Conservation (phyloP, 176 grass and related monocot genomes). For the Rhynchospora pubera region DNA sequence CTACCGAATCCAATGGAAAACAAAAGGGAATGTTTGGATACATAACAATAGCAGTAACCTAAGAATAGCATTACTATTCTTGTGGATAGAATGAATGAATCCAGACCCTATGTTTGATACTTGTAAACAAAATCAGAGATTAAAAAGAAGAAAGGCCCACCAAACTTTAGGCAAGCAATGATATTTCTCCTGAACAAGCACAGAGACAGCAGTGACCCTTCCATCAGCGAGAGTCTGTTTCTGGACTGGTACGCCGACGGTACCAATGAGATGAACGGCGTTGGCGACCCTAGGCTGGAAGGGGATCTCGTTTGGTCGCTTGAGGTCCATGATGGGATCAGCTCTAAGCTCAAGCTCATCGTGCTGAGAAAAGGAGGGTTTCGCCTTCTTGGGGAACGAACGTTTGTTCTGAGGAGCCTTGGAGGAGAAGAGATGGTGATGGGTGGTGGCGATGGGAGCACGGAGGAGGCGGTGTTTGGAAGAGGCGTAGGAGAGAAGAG, state of each 20-base stretch:
- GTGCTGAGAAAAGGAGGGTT: neutral
- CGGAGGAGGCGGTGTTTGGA: slow-evolving; percentile 8
- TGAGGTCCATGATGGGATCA: slow-evolving; percentile 30
- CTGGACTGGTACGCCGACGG: slow-evolving; percentile 51
- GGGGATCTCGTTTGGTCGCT: slow-evolving; percentile 39
- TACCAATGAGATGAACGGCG: slow-evolving; percentile 51
- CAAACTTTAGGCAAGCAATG: slow-evolving; percentile 43
- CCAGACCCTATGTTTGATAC: neutral
- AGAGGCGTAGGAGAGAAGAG: slow-evolving; percentile 24
- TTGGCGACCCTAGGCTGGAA: slow-evolving; percentile 75
- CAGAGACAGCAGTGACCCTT: slow-evolving; percentile 43
- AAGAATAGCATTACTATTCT: too few relatives aligned
- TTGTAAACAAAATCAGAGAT: neutral
- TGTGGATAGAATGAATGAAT: too few relatives aligned
- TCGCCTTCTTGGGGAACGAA: slow-evolving; percentile 21
- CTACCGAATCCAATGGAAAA: neutral
- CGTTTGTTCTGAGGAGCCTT: slow-evolving; percentile 17
- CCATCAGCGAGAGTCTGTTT: slow-evolving; percentile 46
- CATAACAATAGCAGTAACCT: too few relatives aligned
- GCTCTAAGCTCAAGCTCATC: slow-evolving; percentile 22
- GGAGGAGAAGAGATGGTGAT: slow-evolving; percentile 30
- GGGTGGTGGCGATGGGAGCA: neutral
- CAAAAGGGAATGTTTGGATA: too few relatives aligned
- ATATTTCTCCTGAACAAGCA: slow-evolving; percentile 46
- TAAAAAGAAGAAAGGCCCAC: slow-evolving; percentile 19